A percentile compares a stretch with the other conserved stretches of the same genome.
These are phyloP conservation scores for Fusarium longipes DNA, from an alignment of 2,329 filamentous ascomycete species.

Conservation along the genomic window DNA sequence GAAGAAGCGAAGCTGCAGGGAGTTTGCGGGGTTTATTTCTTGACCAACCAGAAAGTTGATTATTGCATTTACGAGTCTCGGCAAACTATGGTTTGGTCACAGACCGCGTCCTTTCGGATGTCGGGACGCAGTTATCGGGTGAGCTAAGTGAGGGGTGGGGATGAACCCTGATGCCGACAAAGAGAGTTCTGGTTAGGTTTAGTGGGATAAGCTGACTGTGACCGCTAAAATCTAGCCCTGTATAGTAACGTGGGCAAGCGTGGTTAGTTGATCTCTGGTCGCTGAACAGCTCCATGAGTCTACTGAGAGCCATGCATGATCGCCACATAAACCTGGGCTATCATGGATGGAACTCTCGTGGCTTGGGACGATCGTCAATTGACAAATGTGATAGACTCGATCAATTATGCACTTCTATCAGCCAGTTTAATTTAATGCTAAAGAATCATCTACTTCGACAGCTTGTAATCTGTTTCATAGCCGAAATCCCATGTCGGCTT, in stretches of 20 bases:
- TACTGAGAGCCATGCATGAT: no score
- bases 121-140: conserved; percentile 26
- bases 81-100: neutral
- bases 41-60: conserved; percentile 22
- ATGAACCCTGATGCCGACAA: conserved; percentile 22
- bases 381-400: fast-evolving
- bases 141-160: neutral
- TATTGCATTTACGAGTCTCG: conserved; percentile 29
- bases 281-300: no score
- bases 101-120: conserved; percentile 19
- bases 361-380: no score
- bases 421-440: neutral
- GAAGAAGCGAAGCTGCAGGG: neutral
- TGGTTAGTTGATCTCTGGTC: no score
- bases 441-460: neutral
- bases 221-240: neutral
- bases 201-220: neutral
- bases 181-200: neutral
- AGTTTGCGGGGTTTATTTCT: conserved; percentile 18
- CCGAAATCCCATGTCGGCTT: conserved; percentile 65
- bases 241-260: no score
- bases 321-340: no score
- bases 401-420: neutral
- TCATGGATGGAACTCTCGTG: neutral
- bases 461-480: conserved; percentile 18